These are phyloP conservation scores for Scheffersomyces parashehatae DNA, from an alignment of 1,139 yeast species.

Conservation along the genomic window DNA sequence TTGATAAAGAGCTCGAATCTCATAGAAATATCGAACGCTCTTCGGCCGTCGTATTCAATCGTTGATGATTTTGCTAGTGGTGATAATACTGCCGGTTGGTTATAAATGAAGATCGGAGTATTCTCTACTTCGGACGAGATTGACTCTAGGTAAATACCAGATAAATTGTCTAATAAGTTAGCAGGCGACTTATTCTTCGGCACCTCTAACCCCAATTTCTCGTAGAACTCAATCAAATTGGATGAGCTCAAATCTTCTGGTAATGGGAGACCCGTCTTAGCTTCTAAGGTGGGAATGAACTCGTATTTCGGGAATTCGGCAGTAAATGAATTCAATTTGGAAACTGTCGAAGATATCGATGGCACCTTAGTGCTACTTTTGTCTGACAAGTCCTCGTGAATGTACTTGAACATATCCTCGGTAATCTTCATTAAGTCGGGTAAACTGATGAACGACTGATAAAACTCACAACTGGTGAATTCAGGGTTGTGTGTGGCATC, in stretches of 20 bases:
- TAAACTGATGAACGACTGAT: slow-evolving; percentile 74
- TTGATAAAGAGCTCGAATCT: slow-evolving; percentile 83
- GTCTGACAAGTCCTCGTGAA: slow-evolving; percentile 26
- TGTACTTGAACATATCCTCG: slow-evolving; percentile 51
- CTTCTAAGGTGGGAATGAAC: slow-evolving; percentile 58
- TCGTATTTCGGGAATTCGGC: slow-evolving; percentile 45
- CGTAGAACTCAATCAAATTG: slow-evolving; percentile 39
- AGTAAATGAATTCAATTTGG: slow-evolving; percentile 16
- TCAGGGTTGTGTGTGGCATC: slow-evolving; percentile 96
- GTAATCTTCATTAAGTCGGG: slow-evolving; percentile 68
- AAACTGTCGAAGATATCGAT: slow-evolving; percentile 14
- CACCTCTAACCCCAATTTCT: slow-evolving; percentile 24
- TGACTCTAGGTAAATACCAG: slow-evolving; percentile 67
- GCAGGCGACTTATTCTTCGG: slow-evolving; percentile 53
- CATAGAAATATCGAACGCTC: slow-evolving; percentile 50
- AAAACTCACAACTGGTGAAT: slow-evolving; percentile 91
- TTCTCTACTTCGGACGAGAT: slow-evolving; percentile 32
- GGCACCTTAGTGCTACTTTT: slow-evolving; percentile 3
- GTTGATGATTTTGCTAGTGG: slow-evolving; percentile 77
- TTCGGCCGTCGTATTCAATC: slow-evolving; percentile 21
- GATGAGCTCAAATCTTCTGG: slow-evolving; percentile 41
- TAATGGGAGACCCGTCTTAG: slow-evolving; percentile 40
- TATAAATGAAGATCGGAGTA: slow-evolving; percentile 70
- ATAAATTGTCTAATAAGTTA: slow-evolving; percentile 65
- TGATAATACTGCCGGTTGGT: slow-evolving; percentile 84